Conservation (phyloP, 805 yeast genomes). For the Metschnikowia borealis region DNA sequence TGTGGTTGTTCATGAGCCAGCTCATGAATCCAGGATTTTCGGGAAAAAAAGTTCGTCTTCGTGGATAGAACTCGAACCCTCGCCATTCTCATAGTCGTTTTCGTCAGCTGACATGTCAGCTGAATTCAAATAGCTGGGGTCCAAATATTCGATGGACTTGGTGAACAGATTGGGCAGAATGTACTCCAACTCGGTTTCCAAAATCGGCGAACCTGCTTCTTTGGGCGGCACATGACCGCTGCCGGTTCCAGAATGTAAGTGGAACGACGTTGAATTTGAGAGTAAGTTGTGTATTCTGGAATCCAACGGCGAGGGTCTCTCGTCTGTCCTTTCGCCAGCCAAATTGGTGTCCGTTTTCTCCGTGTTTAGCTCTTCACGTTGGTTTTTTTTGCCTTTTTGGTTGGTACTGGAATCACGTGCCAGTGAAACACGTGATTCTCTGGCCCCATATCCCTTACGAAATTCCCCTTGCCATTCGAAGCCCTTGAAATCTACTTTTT, state of each 20-base stretch:
- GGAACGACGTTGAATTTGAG: slow-evolving; percentile 31
- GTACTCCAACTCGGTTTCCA: slow-evolving; percentile 33
- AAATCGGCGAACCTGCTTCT: slow-evolving; percentile 10
- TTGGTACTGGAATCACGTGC: no score
- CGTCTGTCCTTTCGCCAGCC: background rate
- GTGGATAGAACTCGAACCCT: slow-evolving; percentile 1
- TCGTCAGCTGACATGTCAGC: background rate
- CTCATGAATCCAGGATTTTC: background rate
- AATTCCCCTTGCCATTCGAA: background rate
- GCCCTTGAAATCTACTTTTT: background rate
- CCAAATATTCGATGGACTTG: slow-evolving; percentile 15
- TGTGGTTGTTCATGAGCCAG: background rate
- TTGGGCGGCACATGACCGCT: background rate
- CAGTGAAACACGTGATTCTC: no score
- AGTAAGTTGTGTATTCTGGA: slow-evolving; percentile 30
- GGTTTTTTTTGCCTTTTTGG: no score
- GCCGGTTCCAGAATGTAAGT: slow-evolving; percentile 21
- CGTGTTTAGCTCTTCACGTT: no score
- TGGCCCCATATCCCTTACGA: no score
- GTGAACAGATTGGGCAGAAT: slow-evolving; percentile 40
- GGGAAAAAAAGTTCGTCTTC: background rate
- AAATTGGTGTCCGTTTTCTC: background rate
- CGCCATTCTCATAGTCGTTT: slow-evolving; percentile 3
- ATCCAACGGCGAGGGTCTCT: slow-evolving; percentile 5
- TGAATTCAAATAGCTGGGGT: slow-evolving; percentile 1